Evolutionary conservation across 148 eudicot species (phyloP), one percentile per base, ranked within the genome.

Genomic region (Talinum fruticosum): DNA sequence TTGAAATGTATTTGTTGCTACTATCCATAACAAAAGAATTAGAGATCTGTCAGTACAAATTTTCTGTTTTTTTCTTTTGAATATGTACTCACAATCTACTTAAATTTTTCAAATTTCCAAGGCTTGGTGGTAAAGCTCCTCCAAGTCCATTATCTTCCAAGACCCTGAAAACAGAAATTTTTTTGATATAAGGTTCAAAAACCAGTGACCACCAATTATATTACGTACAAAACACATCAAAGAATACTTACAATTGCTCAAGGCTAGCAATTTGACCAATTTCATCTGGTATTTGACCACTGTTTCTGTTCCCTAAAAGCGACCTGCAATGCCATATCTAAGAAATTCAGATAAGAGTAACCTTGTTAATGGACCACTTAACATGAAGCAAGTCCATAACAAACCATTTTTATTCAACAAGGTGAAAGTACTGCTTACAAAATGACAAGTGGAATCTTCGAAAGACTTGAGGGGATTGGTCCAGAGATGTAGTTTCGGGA

Each of bases 401-500:
- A 26, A 28, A 62, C 18, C 28, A 59, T 26, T 10, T 26, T 24
- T 26, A 24, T 61, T 26, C 30, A 7, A 61, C 66, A 3, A 61
- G 62, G 32, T 29, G 74, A 71, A 51, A 24, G 53, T 45, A 28
- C 0, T 16, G 84, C 93, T 85, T 84, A 92, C 97, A 92, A 16
- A 68, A 3, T 81, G 69, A 71, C 76, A 62, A 92, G 80, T 38
- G 87, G 88, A 67, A 85, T 85, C 79, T 78, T 86, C 66, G 87
- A 67, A 30, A 87, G 84, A 75, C 75, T 71, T 23, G 72, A 28
- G 18, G 97, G 98, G 78, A 93, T 87, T 26, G 89, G 75, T 74
- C 98, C 98, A 79, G 75, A 79, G 61, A 93, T 74, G 72, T 85
- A 86, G 83, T 91, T 93, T 64, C 86, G 85, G 57, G 87, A 28